phyloP scores from a whole-genome alignment of 2,329 filamentous ascomycete species.

The Cyclaneusma minus region DNA sequence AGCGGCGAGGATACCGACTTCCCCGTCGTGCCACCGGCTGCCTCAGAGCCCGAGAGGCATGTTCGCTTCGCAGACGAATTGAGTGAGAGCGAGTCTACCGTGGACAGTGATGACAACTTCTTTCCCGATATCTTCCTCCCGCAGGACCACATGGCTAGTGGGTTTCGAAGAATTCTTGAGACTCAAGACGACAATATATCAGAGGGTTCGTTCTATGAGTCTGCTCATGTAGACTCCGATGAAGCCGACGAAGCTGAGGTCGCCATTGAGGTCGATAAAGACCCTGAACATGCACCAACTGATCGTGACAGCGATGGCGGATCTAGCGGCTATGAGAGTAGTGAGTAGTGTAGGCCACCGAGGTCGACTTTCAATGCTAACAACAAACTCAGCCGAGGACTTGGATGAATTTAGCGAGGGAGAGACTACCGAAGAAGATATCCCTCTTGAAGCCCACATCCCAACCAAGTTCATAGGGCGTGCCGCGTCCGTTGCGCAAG shows the following conservation, averaged over 20 bases:
- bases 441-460: slow-evolving; percentile 28
- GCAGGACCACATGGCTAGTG: slow-evolving; percentile 56
- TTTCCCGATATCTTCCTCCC: slow-evolving; percentile 69
- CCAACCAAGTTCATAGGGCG: slow-evolving; percentile 32
- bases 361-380: slow-evolving; percentile 24
- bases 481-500: slow-evolving; percentile 24
- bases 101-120: slow-evolving; percentile 48
- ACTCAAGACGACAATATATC: slow-evolving; percentile 38
- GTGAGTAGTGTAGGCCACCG: slow-evolving; percentile 16
- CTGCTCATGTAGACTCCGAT: slow-evolving; percentile 10
- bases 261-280: slow-evolving; percentile 18
- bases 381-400: too few species aligned
- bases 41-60: slow-evolving; percentile 25
- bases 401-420: slow-evolving; percentile 34
- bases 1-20: slow-evolving; percentile 4
- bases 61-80: slow-evolving; percentile 74
- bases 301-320: slow-evolving; percentile 18
- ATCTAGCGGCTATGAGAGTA: slow-evolving; percentile 44
- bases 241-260: slow-evolving; percentile 29
- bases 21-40: too few species aligned
- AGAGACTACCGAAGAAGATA: slow-evolving; percentile 44
- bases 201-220: slow-evolving; percentile 7
- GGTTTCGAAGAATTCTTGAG: slow-evolving; percentile 60
- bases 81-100: slow-evolving; percentile 51
- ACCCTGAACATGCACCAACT: too few species aligned